Evolutionary conservation across 2,329 filamentous ascomycete species (phyloP).

Genomic region (Torrubiellomyces zombiae): DNA sequence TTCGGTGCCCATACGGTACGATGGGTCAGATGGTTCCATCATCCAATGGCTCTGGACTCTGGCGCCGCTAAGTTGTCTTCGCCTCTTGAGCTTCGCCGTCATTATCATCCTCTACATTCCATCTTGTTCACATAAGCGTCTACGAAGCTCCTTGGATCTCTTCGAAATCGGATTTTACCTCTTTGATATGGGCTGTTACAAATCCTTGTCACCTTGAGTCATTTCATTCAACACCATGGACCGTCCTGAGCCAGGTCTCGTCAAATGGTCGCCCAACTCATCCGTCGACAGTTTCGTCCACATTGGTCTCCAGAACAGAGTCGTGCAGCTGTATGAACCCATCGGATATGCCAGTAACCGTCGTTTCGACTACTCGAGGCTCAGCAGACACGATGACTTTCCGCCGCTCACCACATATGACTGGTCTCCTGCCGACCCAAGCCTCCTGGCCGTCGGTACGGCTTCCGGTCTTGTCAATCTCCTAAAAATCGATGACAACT

Average conservation of each 20-base stretch:
- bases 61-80: too few species aligned
- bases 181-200: too few species aligned
- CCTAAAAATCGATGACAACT: slow-evolving; percentile 54
- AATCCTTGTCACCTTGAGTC: too few species aligned
- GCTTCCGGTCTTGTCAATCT: slow-evolving; percentile 60
- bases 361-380: slow-evolving; percentile 38
- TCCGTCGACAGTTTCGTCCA: slow-evolving; percentile 44
- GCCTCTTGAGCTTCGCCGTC: too few species aligned
- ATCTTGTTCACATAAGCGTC: slow-evolving; percentile 1
- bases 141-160: too few species aligned
- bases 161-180: too few species aligned
- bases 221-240: slow-evolving; percentile 25
- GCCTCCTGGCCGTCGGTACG: slow-evolving; percentile 59
- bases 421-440: slow-evolving; percentile 45
- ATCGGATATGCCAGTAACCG: slow-evolving; percentile 40
- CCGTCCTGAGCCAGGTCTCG: slow-evolving; percentile 43
- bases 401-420: slow-evolving; percentile 49
- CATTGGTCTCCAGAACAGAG: slow-evolving; percentile 45
- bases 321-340: slow-evolving; percentile 46
- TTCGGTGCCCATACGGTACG: too few species aligned
- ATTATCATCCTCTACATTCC: too few species aligned
- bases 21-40: too few species aligned
- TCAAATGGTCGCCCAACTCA: slow-evolving; percentile 49
- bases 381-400: slow-evolving; percentile 44
- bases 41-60: too few species aligned